Evolutionary conservation across 75 land plant genomes (phyloP), one percentile per base, ranked within the genome.

Genomic region (Cunninghamia lanceolata): DNA sequence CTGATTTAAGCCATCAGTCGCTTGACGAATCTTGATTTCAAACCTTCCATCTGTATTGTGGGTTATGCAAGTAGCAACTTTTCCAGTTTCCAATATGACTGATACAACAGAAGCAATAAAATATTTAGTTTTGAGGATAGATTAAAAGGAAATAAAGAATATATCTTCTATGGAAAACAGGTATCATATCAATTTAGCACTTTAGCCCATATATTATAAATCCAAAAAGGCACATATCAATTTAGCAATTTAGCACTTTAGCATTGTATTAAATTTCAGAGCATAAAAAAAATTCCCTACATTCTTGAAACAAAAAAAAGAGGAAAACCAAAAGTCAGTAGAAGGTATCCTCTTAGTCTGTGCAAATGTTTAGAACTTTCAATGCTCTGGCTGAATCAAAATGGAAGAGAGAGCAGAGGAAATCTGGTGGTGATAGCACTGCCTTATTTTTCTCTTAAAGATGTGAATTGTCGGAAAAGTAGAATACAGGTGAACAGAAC

Each of bases 1-100:
- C 68, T 91, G 91, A 42, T 88, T 77, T 13, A 74, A 42, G 68
- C 85, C 86, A 53, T 90, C 82, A 2, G 85, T 47, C 19, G 84
- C 86, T 77, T 89, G 91, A 53, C 91, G 90, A 70, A 91, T 71
- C 84, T 89, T 86, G 70, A 96, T 70, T 56, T 84, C 80, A 86
- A 98, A 95, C 53, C 91, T 90, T 40, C 94, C 92, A 86, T 83
- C 85, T 36, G 14, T n/a, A 54, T 19, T 82, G 25, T 16, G 38
- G 19, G 91, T 89, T 46, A 88, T 88, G 53, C 83, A 45, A 45
- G 87, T 89, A 5, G 94, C 97, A 73, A 86, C 85, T 78, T 88
- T 91, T 15, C 93, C 91, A 82, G 88, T 91, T 92, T 94, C 94
- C 92, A 98, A 79, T 40, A 81, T 10, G 85, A 98, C 99, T 96